Evolutionary conservation across 108 stramenopile genomes (phyloP).

Genomic region (Fragilaria radians): DNA sequence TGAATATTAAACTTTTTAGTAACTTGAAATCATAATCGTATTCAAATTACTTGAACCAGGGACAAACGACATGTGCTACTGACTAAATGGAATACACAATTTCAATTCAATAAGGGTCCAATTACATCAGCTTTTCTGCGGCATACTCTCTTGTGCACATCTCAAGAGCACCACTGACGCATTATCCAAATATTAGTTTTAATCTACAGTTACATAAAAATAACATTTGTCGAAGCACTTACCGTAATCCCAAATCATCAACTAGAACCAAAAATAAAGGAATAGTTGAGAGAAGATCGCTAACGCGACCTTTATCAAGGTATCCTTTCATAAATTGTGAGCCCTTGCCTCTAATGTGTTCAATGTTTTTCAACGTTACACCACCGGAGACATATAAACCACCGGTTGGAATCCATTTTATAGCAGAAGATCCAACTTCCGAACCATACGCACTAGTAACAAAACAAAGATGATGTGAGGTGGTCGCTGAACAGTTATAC

Average conservation of each 20-base stretch:
- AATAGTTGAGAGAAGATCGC: conserved; percentile 49
- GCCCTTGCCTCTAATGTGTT: conserved; percentile 69
- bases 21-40: too few relatives aligned
- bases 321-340: conserved; percentile 88
- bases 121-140: too few relatives aligned
- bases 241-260: conserved; percentile 91
- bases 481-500: background rate
- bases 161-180: too few relatives aligned
- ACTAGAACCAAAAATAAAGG: conserved; percentile 88
- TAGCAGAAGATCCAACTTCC: conserved; percentile 82
- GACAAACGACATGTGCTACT: too few relatives aligned
- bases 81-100: too few relatives aligned
- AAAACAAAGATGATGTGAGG: background rate
- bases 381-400: conserved; percentile 95
- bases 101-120: too few relatives aligned
- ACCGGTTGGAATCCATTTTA: conserved; percentile 92
- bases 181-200: too few relatives aligned
- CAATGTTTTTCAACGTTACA: conserved; percentile 92
- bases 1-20: too few relatives aligned
- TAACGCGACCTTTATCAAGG: conserved; percentile 88
- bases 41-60: too few relatives aligned
- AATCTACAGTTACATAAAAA: too few relatives aligned
- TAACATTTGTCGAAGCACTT: too few relatives aligned
- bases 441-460: conserved; percentile 73
- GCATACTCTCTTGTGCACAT: too few relatives aligned